Base-by-base conservation (phyloP, 1,139 yeast species). In the Protomyces macrosporus region DNA sequence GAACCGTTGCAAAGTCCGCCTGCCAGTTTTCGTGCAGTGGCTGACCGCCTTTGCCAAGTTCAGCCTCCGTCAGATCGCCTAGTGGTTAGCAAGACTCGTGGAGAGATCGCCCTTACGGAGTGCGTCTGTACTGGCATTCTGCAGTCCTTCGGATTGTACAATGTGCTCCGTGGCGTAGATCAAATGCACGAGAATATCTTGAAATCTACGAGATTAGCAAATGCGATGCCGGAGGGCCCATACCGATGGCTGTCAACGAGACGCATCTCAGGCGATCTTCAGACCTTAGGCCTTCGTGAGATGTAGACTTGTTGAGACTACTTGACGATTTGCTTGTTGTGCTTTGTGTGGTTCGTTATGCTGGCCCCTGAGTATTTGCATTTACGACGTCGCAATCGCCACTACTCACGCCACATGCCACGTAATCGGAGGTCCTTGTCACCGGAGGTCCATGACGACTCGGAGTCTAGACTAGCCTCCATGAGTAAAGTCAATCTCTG, bases 401-500 rank as follows among this genome's bases (percentile, higher is more conserved):
- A 23, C 23, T 23, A n/a, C 23, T 2, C 2, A 23, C 23, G 2
- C 2, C 23, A 23, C 23, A 23, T 23, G 23, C 23, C 23, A 1
- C 23, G 23, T 23, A 12, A 12, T 36, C 39, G 39, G 9, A 36
- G 39, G 3, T 12, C 39, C 12, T 9, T 1, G 39, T 36, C 39
- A 12, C 12, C 12, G 9, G 1, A 1, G 12, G 39, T 36, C 12
- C 39, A 2, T 36, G 39, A 3, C 39, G 12, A 36, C 39, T 3
- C 9, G 39, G 9, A 1, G 12, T 2, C 12, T 12, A 37, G 9
- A n/a, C 48, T 42, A 30, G 10, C 56, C 62, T 12, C 62, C 62
- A 42, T 58, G 62, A 34, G 56, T 45, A 14, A 30, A 14, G 12
- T 35, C 51, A 9, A 58, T 58, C 39, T 39, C 62, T 6, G 55